Conservation (phyloP, 1,284 basidiomycete genomes). For the Hymenochaete sp. region DNA sequence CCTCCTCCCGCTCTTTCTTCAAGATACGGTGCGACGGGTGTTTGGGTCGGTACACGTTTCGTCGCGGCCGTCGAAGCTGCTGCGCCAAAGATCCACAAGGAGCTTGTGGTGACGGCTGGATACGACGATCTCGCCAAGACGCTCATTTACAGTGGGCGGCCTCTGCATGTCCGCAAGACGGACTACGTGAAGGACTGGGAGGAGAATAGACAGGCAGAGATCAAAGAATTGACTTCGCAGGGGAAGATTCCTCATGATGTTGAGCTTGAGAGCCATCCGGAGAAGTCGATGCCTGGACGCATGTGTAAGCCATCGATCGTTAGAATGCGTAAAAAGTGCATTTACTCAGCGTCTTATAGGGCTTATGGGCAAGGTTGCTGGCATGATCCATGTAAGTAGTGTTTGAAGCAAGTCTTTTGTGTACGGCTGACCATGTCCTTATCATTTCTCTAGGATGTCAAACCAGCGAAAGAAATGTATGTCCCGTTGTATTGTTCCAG, state of each 20-base stretch:
- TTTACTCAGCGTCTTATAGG: slow-evolving; percentile 33
- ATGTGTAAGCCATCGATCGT: slow-evolving; percentile 36
- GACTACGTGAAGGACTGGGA: slow-evolving; percentile 69
- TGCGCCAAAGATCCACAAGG: slow-evolving; percentile 75
- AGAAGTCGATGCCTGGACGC: slow-evolving; percentile 53
- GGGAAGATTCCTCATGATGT: slow-evolving; percentile 72
- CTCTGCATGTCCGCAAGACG: slow-evolving; percentile 73
- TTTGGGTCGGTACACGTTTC: slow-evolving; percentile 90
- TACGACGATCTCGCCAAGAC: slow-evolving; percentile 67
- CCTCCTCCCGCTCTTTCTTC: not conserved
- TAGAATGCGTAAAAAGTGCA: too few species aligned
- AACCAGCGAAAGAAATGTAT: slow-evolving; percentile 75
- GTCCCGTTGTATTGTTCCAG: slow-evolving; percentile 21
- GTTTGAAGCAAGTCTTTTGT: not conserved
- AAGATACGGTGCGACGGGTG: slow-evolving; percentile 69
- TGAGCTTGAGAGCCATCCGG: slow-evolving; percentile 62
- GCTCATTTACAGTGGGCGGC: slow-evolving; percentile 76
- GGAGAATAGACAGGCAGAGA: slow-evolving; percentile 47
- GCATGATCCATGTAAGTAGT: slow-evolving; percentile 51
- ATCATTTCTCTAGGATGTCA: slow-evolving; percentile 48
- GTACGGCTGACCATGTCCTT: not conserved
- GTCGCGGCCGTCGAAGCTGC: slow-evolving; percentile 78
- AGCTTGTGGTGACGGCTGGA: slow-evolving; percentile 54
- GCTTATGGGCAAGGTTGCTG: slow-evolving; percentile 85
- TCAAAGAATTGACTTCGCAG: slow-evolving; percentile 48